Conservation (phyloP, 2,329 filamentous ascomycete species). For the Aquanectria penicillioides region DNA sequence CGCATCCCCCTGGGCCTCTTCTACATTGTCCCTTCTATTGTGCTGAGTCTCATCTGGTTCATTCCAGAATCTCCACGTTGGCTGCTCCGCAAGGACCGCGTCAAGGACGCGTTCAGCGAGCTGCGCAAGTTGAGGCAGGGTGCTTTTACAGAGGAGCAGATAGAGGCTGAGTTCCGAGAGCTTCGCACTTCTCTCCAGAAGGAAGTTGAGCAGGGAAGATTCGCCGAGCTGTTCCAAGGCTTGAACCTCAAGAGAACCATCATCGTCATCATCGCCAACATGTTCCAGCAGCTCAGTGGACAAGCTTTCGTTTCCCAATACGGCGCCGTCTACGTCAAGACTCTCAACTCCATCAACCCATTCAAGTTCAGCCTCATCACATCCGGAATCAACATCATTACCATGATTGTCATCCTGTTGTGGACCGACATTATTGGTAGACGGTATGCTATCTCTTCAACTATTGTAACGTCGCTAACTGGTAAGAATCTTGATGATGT, state of each 20-base stretch:
- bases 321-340: slow-evolving; percentile 34
- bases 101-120: slow-evolving; percentile 25
- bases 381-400: slow-evolving; percentile 26
- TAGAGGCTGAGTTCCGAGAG: slow-evolving; percentile 27
- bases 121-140: slow-evolving; percentile 24
- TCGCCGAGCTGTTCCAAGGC: slow-evolving; percentile 21
- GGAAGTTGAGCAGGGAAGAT: slow-evolving; percentile 32
- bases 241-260: slow-evolving; percentile 27
- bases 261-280: slow-evolving; percentile 27
- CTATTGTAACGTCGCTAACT: background rate
- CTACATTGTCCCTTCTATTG: slow-evolving; percentile 32
- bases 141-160: slow-evolving; percentile 28
- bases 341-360: slow-evolving; percentile 37
- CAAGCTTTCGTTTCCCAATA: slow-evolving; percentile 36
- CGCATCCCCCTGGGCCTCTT: slow-evolving; percentile 37
- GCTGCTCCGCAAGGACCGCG: slow-evolving; percentile 32
- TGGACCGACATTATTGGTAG: slow-evolving; percentile 21
- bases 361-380: slow-evolving; percentile 41
- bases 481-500: slow-evolving; percentile 22
- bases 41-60: slow-evolving; percentile 28
- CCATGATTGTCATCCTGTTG: slow-evolving; percentile 8
- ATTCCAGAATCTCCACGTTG: slow-evolving; percentile 41
- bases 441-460: slow-evolving; percentile 18
- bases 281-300: slow-evolving; percentile 33
- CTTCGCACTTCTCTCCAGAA: slow-evolving; percentile 23